Base-by-base conservation (phyloP, 768 basidiomycete species). In the Tylopilus sp. region DNA sequence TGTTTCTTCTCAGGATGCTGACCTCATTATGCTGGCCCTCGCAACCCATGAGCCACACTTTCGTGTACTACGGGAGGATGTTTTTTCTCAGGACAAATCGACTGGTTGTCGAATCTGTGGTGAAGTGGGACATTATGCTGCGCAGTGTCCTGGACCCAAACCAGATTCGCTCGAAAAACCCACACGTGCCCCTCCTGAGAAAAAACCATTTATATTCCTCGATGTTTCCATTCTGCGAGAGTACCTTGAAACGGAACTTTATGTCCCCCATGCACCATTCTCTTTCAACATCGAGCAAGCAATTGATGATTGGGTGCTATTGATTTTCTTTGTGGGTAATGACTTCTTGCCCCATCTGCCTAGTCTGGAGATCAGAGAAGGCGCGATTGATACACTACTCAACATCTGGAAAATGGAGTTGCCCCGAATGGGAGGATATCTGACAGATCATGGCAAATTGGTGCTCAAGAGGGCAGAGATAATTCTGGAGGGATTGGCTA, bases 321-420 rank as follows among this genome's bases (percentile, higher is more conserved):
- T 99, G 64, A 98, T 98, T 61, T 99, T 99, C 84, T 98, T 99
- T 72, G 97, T 99, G 69, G 97, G 97, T 61, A 99, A 99, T 75
- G 98, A 77, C 95, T 99, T 80, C 47, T 79, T 99, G 62, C 97
- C 97, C 20, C 97, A 99, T 75, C 79, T 99, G 51, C 97, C 97
- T 22, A 92, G 89, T 52, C 82, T 99, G 78, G 97, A 99, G 77
- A 99, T 99, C 68, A 83, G 97, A 63, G 95, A 99, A 76, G 97
- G 97, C 56, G 97, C 95, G 26, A 98, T 99, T 75, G 97, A 98
- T 76, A 97, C 90, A 51, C 75, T 99, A 55, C 73, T 99, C 67
- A 87, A 81, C 71, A 98, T 99, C 44, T 99, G 97, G 97, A 93
- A 90, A 72, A 77, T 78, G 71, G 92, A 94, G 68, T 75, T 99